phyloP scores from a whole-genome alignment of 2,329 filamentous ascomycete species.

The Cercospora citrullina region DNA sequence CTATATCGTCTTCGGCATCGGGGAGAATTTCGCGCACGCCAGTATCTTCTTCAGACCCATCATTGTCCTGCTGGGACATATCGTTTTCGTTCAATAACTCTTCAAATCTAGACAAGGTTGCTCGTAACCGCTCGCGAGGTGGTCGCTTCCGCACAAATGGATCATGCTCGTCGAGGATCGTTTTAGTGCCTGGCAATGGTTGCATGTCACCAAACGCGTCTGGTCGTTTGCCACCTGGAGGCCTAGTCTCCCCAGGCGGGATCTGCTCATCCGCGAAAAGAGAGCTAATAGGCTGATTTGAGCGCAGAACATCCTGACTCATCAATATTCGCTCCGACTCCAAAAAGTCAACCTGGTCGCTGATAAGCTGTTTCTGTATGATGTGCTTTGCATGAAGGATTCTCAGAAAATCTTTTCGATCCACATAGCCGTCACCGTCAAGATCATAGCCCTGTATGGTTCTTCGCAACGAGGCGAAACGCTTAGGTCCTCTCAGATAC shows the following conservation, averaged over 20 bases:
- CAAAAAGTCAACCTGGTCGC: conserved; percentile 74
- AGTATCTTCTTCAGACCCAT: background rate
- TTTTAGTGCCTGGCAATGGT: conserved; percentile 46
- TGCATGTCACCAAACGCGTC: conserved; percentile 38
- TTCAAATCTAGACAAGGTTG: conserved; percentile 33
- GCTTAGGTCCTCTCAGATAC: conserved; percentile 58
- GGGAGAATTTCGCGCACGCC: background rate
- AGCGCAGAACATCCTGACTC: conserved; percentile 43
- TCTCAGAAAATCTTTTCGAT: conserved; percentile 81
- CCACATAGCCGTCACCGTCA: conserved; percentile 81
- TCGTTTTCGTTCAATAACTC: conserved; percentile 27
- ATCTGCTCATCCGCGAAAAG: conserved; percentile 45
- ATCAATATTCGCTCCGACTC: conserved; percentile 68
- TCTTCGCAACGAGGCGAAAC: conserved; percentile 66
- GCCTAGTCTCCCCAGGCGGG: conserved; percentile 33
- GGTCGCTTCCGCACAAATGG: conserved; percentile 17
- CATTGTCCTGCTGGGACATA: conserved; percentile 3
- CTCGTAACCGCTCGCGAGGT: conserved; percentile 25
- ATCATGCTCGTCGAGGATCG: conserved; percentile 59
- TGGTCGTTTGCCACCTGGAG: conserved; percentile 36
- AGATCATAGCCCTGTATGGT: conserved; percentile 91
- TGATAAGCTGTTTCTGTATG: conserved; percentile 84
- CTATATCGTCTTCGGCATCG: conserved; percentile 5
- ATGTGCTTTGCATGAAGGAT: conserved; percentile 93
- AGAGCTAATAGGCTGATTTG: conserved; percentile 50